Conservation (phyloP, 345 rosid genomes). For the Citrus glauca region DNA sequence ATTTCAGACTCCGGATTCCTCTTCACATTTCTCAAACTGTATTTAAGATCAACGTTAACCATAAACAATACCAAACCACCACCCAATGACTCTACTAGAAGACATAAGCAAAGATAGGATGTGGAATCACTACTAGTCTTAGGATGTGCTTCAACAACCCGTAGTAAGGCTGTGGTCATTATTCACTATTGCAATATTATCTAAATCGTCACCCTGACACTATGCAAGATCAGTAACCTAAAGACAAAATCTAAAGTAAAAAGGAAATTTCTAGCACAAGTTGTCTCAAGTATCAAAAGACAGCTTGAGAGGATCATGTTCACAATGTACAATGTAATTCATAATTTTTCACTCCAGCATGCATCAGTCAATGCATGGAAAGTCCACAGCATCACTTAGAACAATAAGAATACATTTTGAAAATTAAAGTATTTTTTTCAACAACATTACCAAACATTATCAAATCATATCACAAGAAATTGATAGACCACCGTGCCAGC, state of each 20-base stretch:
- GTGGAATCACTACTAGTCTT: neutral
- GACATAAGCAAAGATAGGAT: neutral
- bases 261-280: neutral
- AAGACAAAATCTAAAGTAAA: neutral
- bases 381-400: neutral
- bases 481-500: neutral
- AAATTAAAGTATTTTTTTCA: neutral
- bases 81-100: neutral
- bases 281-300: neutral
- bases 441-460: neutral
- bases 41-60: neutral
- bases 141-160: neutral
- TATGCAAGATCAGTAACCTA: neutral
- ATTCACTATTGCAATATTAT: neutral
- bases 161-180: neutral
- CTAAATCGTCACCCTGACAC: neutral
- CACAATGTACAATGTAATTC: neutral
- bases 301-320: neutral
- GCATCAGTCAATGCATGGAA: neutral
- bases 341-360: neutral
- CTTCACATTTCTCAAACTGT: neutral
- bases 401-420: neutral
- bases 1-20: neutral
- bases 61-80: neutral
- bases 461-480: neutral